Percentiles rank a stretch among this genome's conserved stretches.
Evolutionary conservation across 2,329 filamentous ascomycete genomes (phyloP).

Genomic region (Trichoderma hamatum): DNA sequence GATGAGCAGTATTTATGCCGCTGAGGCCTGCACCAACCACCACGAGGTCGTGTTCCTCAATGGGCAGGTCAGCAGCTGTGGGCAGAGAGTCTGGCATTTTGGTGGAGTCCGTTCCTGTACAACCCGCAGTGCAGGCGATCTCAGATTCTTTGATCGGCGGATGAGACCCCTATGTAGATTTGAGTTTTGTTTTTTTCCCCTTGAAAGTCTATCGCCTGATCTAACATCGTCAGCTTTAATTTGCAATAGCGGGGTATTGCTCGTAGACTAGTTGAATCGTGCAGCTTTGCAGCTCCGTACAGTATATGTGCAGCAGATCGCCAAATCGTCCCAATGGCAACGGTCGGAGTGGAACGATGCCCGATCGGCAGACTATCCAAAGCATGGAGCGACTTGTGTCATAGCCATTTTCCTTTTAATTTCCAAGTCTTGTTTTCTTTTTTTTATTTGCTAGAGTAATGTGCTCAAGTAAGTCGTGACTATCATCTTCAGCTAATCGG

Average conservation of each 20-base stretch:
- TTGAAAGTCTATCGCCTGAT: not conserved
- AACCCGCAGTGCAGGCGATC: not conserved
- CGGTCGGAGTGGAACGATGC: not conserved
- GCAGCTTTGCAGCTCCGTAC: not conserved
- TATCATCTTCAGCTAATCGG: not conserved
- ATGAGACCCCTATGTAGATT: not conserved
- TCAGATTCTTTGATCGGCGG: not conserved
- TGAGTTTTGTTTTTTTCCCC: not conserved
- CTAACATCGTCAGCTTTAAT: not conserved
- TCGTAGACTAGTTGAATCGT: too few species aligned
- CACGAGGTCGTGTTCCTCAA: conserved; percentile 51
- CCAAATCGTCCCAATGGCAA: not conserved
- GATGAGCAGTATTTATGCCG: conserved; percentile 74
- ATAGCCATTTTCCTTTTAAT: not conserved
- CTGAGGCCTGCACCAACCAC: conserved; percentile 76
- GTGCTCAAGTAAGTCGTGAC: not conserved
- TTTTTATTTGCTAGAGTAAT: not conserved
- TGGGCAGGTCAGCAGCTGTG: conserved; percentile 9
- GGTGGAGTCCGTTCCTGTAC: not conserved
- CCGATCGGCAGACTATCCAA: not conserved
- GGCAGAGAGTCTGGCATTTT: not conserved
- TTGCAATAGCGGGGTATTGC: not conserved
- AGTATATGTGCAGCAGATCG: not conserved
- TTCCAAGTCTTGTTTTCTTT: not conserved
- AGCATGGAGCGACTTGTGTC: not conserved